phyloP scores from a whole-genome alignment of 257 asterid genomes.

The Asclepias syriaca region DNA sequence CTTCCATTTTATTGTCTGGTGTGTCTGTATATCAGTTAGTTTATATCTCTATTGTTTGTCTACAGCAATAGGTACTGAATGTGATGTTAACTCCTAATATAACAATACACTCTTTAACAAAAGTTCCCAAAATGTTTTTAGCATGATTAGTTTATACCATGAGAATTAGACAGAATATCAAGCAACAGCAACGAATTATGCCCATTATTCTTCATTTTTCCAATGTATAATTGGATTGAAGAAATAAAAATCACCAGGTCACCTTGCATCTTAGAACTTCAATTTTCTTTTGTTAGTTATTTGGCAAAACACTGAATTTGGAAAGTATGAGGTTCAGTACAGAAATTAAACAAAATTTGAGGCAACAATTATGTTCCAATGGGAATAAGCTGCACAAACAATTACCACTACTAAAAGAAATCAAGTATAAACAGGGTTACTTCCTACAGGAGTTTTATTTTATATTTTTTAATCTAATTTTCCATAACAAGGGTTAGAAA shows the following conservation, averaged over 20 bases:
- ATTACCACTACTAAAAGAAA: neutral
- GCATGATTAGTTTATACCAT: neutral
- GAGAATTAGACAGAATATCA: neutral
- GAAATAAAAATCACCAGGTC: neutral
- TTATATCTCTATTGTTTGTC: neutral
- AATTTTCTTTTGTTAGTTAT: neutral
- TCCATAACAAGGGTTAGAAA: neutral
- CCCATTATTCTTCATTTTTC: neutral
- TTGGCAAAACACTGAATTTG: neutral
- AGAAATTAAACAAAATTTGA: neutral
- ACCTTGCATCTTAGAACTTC: neutral
- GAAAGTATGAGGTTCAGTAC: neutral
- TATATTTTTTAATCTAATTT: neutral
- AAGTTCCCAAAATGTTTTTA: neutral
- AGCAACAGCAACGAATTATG: neutral
- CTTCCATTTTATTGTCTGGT: too few relatives aligned
- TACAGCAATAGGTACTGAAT: neutral
- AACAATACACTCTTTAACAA: neutral
- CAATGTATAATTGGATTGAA: neutral
- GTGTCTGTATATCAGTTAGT: neutral
- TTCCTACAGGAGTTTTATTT: neutral
- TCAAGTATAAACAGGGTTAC: neutral
- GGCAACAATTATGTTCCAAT: neutral
- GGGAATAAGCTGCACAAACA: neutral
- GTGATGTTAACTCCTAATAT: neutral